These are phyloP conservation scores for Glebionis coronaria DNA, from an alignment of 129 eudicot genomes.

Conservation along the genomic window DNA sequence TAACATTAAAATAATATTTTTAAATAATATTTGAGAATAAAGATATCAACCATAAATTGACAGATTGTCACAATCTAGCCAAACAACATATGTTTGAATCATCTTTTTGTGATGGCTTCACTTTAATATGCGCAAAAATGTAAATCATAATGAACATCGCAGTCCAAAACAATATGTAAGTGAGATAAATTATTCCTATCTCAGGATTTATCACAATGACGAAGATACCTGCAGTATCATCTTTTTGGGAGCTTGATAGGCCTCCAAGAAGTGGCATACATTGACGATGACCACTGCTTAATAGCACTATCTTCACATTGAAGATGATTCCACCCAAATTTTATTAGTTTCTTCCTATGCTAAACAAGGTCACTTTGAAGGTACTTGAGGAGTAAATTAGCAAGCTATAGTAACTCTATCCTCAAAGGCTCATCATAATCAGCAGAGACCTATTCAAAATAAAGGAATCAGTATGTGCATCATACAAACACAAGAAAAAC, in stretches of 20 bases:
- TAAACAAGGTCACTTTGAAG: constrained; percentile 92
- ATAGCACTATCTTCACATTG: constrained; percentile 99
- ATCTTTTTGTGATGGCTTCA: too few relatives aligned
- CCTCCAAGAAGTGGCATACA: constrained; percentile 98
- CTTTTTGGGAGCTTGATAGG: constrained; percentile 98
- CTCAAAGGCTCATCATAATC: constrained; percentile 98
- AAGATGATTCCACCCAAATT: constrained; percentile 99
- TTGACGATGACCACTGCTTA: constrained; percentile 99
- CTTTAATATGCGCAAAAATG: too few relatives aligned
- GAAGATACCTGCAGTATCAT: constrained; percentile 80
- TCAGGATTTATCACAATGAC: constrained; percentile 7
- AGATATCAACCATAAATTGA: too few relatives aligned
- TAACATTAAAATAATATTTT: too few relatives aligned
- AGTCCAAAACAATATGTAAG: too few relatives aligned
- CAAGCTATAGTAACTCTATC: constrained; percentile 95
- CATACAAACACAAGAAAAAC: background rate
- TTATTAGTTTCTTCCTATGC: constrained; percentile 91
- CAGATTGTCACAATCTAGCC: too few relatives aligned
- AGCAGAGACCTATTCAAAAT: constrained; percentile 66
- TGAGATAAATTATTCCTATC: background rate
- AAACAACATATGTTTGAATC: too few relatives aligned
- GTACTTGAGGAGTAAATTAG: constrained; percentile 90
- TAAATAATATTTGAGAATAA: too few relatives aligned
- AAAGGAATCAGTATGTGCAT: background rate
- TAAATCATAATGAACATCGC: too few relatives aligned